These are phyloP conservation scores for Gonium pectorale DNA, from an alignment of 139 green algal genomes.

Conservation along the genomic window DNA sequence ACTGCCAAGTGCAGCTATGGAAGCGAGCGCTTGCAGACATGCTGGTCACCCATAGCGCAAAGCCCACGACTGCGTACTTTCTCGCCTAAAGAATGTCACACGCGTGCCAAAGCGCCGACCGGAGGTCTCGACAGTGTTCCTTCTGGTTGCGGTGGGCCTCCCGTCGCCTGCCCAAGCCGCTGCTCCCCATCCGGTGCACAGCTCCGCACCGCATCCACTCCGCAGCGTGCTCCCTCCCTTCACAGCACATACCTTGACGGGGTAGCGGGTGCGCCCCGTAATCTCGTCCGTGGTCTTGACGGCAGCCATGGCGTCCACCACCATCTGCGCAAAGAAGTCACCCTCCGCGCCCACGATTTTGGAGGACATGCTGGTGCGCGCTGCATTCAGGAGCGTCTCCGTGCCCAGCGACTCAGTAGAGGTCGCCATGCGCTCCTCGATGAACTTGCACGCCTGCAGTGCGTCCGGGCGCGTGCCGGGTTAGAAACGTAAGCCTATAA, in stretches of 20 bases:
- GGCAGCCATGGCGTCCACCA: constrained; percentile 84
- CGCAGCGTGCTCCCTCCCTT: no score
- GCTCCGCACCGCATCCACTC: background rate
- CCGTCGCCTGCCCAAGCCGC: no score
- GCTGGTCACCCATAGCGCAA: no score
- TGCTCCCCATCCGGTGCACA: background rate
- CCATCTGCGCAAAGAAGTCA: constrained; percentile 93
- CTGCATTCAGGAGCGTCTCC: constrained; percentile 87
- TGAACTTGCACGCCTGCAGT: constrained; percentile 90
- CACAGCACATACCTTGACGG: constrained; percentile 72
- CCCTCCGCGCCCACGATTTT: constrained; percentile 93
- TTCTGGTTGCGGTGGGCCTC: no score
- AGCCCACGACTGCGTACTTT: no score
- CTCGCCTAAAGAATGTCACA: no score
- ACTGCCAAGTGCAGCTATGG: no score
- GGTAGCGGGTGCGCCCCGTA: constrained; percentile 81
- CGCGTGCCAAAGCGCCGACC: no score
- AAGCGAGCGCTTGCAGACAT: no score
- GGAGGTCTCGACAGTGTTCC: no score
- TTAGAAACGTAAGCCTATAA: no score
- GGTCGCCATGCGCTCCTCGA: constrained; percentile 89
- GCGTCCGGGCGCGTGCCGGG: no score
- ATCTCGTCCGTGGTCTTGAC: constrained; percentile 58
- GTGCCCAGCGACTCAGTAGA: constrained; percentile 82
- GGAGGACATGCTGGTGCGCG: constrained; percentile 94